Conservation (phyloP, 176 grass and related monocot genomes). For the Raddia guianensis region DNA sequence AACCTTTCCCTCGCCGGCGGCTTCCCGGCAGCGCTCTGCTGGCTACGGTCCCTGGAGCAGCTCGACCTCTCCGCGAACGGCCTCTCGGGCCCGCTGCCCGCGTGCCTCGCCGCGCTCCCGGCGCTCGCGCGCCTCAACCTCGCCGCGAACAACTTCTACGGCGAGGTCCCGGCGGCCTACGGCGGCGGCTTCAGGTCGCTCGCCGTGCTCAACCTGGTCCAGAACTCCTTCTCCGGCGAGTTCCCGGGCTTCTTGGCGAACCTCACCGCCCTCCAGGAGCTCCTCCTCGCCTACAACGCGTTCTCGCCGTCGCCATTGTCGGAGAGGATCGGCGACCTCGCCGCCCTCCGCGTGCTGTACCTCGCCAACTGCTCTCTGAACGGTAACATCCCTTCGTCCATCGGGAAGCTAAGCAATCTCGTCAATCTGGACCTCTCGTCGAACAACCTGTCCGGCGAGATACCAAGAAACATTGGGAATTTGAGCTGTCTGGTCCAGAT, state of each 20-base stretch:
- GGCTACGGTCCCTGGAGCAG: slow-evolving; percentile 42
- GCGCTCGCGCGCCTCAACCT: slow-evolving; percentile 64
- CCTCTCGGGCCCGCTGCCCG: slow-evolving; percentile 56
- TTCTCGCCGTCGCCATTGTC: slow-evolving; percentile 69
- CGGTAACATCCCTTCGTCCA: slow-evolving; percentile 63
- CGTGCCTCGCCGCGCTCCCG: slow-evolving; percentile 49
- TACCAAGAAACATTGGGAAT: slow-evolving; percentile 49
- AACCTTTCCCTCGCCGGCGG: slow-evolving; percentile 42
- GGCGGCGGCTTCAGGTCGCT: slow-evolving; percentile 52
- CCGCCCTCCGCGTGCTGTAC: slow-evolving; percentile 55
- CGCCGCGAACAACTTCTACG: slow-evolving; percentile 71
- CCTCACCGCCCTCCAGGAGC: slow-evolving; percentile 49
- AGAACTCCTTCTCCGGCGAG: slow-evolving; percentile 58
- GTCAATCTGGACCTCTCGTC: slow-evolving; percentile 70
- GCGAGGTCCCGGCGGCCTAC: slow-evolving; percentile 60
- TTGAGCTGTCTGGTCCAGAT: slow-evolving; percentile 65
- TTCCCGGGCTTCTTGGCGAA: slow-evolving; percentile 67
- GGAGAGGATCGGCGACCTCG: slow-evolving; percentile 49
- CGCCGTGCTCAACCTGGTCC: slow-evolving; percentile 45
- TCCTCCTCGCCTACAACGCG: slow-evolving; percentile 73
- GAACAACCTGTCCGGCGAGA: slow-evolving; percentile 62
- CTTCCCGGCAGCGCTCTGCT: slow-evolving; percentile 63
- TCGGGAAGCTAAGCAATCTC: slow-evolving; percentile 56
- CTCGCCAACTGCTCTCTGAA: slow-evolving; percentile 64
- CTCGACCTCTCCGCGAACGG: slow-evolving; percentile 71